Percentiles rank a stretch among this genome's conserved stretches.
Evolutionary conservation across 805 yeast species (phyloP).

Genomic region (Teunomyces cretensis): DNA sequence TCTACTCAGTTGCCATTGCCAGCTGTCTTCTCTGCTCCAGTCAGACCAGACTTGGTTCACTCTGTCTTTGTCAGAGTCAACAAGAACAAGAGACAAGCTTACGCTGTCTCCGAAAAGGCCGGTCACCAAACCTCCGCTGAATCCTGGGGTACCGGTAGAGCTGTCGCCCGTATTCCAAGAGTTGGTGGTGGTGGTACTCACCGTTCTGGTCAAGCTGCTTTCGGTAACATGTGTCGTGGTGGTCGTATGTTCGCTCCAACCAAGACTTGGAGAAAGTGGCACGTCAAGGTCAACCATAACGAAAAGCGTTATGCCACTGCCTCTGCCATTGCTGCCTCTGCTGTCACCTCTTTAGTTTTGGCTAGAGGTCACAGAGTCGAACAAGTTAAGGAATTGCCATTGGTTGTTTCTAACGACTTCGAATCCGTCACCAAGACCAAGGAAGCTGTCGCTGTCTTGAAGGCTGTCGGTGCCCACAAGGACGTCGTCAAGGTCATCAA

Average conservation of each 20-base stretch:
- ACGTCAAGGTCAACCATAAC: slow-evolving; percentile 99
- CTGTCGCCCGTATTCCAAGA: slow-evolving; percentile 99
- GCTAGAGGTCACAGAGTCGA: slow-evolving; percentile 99
- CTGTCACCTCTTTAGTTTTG: slow-evolving; percentile 95
- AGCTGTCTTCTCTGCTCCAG: slow-evolving; percentile 99
- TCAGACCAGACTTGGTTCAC: slow-evolving; percentile 99
- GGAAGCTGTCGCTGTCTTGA: slow-evolving; percentile 97
- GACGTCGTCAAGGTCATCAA: slow-evolving; percentile 97
- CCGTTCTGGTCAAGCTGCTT: slow-evolving; percentile 99
- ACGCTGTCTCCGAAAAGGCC: slow-evolving; percentile 98
- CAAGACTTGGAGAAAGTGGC: slow-evolving; percentile 99
- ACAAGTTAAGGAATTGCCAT: slow-evolving; percentile 96
- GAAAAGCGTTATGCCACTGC: slow-evolving; percentile 99
- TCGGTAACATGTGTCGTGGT: slow-evolving; percentile 99
- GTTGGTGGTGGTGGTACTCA: slow-evolving; percentile 99
- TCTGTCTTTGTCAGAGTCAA: slow-evolving; percentile 96
- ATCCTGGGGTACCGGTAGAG: slow-evolving; percentile 99
- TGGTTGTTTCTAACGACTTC: slow-evolving; percentile 90
- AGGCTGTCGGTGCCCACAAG: slow-evolving; percentile 98
- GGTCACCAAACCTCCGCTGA: slow-evolving; percentile 99
- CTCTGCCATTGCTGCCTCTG: slow-evolving; percentile 98
- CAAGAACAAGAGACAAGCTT: slow-evolving; percentile 99
- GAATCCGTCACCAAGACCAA: slow-evolving; percentile 95
- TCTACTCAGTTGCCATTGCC: slow-evolving; percentile 87
- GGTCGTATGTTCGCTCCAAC: slow-evolving; percentile 99